A percentile compares a stretch with the other conserved stretches of the same genome.
These are phyloP conservation scores for Herpotrichia juniperi DNA, from an alignment of 2,329 filamentous ascomycete species.

Conservation along the genomic window DNA sequence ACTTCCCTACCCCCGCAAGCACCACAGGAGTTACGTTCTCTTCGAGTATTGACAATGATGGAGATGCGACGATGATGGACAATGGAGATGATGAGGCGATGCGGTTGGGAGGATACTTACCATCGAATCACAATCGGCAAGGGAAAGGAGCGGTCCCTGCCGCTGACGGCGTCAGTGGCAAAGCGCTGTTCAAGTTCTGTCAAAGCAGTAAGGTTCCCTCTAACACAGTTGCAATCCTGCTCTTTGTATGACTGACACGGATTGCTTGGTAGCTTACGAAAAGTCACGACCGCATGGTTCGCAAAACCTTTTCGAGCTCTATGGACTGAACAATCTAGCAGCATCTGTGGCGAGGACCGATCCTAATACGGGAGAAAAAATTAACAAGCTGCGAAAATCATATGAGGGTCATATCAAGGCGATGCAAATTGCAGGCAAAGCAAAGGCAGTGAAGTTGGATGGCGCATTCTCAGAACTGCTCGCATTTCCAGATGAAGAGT, in stretches of 20 bases:
- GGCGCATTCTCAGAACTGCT: constrained; percentile 35
- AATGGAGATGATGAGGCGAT: constrained; percentile 32
- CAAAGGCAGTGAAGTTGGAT: constrained; percentile 53
- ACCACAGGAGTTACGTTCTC: constrained; percentile 40
- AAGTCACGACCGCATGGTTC: constrained; percentile 62
- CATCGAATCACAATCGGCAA: constrained; percentile 56
- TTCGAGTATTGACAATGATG: constrained; percentile 47
- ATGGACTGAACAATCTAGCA: constrained; percentile 62
- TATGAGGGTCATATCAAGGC: constrained; percentile 61
- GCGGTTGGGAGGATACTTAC: constrained; percentile 45
- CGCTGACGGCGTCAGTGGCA: constrained; percentile 35
- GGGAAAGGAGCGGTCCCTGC: constrained; percentile 26
- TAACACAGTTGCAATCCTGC: constrained; percentile 21
- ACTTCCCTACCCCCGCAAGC: constrained; percentile 47
- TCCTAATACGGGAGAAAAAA: constrained; percentile 69
- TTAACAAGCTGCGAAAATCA: constrained; percentile 64
- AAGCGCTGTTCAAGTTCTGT: constrained; percentile 43
- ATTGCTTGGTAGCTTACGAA: constrained; percentile 39
- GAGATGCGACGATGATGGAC: constrained; percentile 51
- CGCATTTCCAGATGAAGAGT: constrained; percentile 49
- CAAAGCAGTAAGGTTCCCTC: constrained; percentile 42
- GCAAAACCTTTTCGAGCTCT: constrained; percentile 65
- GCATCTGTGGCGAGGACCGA: constrained; percentile 65
- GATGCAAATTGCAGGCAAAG: constrained; percentile 55
- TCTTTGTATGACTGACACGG: constrained; percentile 35